These are phyloP conservation scores for Ogataea salicorniae DNA, from an alignment of 805 yeast species.

Conservation along the genomic window DNA sequence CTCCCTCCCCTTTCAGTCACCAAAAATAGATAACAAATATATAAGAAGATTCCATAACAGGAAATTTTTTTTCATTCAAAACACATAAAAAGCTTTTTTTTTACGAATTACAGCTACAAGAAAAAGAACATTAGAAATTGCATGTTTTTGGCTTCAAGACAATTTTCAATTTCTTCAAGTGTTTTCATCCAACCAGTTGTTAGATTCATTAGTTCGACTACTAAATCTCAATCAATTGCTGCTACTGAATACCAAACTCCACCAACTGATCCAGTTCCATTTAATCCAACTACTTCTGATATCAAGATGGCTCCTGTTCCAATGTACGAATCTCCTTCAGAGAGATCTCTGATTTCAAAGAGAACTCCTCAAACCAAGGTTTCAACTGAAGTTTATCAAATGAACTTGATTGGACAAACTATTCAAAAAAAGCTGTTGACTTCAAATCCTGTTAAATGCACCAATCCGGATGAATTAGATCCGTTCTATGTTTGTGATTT, in stretches of 20 bases:
- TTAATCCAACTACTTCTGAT: neutral
- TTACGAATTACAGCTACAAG: neutral
- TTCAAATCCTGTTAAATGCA: slow-evolving; percentile 6
- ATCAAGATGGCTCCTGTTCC: slow-evolving; percentile 12
- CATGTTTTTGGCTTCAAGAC: slow-evolving; percentile 1
- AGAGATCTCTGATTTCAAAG: neutral
- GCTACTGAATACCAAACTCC: neutral
- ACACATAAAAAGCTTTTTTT: neutral
- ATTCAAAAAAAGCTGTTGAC: slow-evolving; percentile 9
- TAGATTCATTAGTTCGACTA: slow-evolving; percentile 9
- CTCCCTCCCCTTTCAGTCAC: neutral
- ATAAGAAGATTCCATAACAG: neutral
- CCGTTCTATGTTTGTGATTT: slow-evolving; percentile 87
- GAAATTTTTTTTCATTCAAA: neutral
- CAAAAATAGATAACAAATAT: neutral
- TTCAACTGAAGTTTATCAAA: slow-evolving; percentile 3
- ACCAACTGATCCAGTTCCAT: neutral
- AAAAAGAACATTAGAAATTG: neutral
- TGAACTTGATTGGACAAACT: slow-evolving; percentile 8
- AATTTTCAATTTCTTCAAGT: neutral
- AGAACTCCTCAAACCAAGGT: neutral
- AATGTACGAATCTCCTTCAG: slow-evolving; percentile 7
- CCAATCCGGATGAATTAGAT: slow-evolving; percentile 66
- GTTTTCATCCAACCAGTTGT: neutral
- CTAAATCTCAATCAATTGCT: slow-evolving; percentile 8